Percentiles rank a stretch among this genome's conserved stretches.
phyloP scores from a whole-genome alignment of 192 early-diverging fungal genomes.

The Backusella macrospora region DNA sequence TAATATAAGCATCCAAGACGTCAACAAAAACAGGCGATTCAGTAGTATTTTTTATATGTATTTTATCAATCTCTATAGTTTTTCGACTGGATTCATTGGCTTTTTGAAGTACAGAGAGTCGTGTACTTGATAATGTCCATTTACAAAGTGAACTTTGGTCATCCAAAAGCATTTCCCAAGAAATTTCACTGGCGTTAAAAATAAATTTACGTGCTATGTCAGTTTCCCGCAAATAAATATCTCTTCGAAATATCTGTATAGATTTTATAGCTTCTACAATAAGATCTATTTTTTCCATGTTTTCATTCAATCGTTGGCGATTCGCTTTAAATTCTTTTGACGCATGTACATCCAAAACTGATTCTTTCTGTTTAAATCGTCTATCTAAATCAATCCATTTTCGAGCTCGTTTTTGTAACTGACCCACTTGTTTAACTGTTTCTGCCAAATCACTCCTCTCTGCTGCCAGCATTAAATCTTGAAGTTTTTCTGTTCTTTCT shows the following conservation, averaged over 20 bases:
- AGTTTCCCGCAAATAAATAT: constrained; percentile 56
- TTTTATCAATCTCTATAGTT: constrained; percentile 74
- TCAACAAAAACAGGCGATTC: constrained; percentile 57
- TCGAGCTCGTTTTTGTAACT: constrained; percentile 59
- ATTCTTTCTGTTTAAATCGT: constrained; percentile 9
- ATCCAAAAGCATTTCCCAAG: constrained; percentile 76
- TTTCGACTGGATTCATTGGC: constrained; percentile 75
- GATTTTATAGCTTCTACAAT: constrained; percentile 67
- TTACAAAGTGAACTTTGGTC: constrained; percentile 67
- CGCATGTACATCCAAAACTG: constrained; percentile 4
- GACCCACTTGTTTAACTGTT: constrained; percentile 49
- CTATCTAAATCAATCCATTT: constrained; percentile 37
- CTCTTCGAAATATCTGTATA: constrained; percentile 51
- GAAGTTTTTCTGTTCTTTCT: constrained; percentile 60
- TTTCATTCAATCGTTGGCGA: constrained; percentile 20
- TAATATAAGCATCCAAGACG: constrained; percentile 60
- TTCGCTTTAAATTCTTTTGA: constrained; percentile 23
- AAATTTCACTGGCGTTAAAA: constrained; percentile 56
- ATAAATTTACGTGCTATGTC: constrained; percentile 56
- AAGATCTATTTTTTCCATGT: constrained; percentile 62
- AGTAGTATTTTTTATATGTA: constrained; percentile 68
- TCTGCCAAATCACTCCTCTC: constrained; percentile 72
- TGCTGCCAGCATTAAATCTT: constrained; percentile 72
- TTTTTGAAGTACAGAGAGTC: constrained; percentile 68
- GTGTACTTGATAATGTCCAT: constrained; percentile 60